phyloP scores from a whole-genome alignment of 352 stramenopile genomes.

The Pythium angustatum region DNA sequence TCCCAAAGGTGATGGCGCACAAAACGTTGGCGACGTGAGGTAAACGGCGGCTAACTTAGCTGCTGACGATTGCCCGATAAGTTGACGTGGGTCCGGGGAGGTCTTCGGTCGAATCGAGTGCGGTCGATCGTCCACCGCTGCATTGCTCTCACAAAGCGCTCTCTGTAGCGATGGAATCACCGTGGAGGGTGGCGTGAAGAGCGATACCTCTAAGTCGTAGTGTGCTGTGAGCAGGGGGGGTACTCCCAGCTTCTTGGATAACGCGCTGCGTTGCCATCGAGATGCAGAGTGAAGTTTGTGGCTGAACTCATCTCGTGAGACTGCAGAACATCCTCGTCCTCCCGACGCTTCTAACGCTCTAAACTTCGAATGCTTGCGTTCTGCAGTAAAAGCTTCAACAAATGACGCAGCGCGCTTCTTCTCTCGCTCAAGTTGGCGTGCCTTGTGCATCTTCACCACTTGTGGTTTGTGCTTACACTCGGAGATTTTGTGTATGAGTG shows the following conservation, averaged over 20 bases:
- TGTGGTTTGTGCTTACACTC: conserved; percentile 38
- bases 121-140: background rate
- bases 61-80: conserved; percentile 16
- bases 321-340: background rate
- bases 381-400: conserved; percentile 32
- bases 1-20: conserved; percentile 47
- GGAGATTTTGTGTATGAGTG: conserved; percentile 43
- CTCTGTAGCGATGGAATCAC: conserved; percentile 8
- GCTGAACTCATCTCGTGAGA: background rate
- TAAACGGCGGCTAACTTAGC: conserved; percentile 35
- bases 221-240: conserved; percentile 37
- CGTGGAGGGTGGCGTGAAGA: background rate
- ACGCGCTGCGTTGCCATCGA: background rate
- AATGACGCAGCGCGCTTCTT: conserved; percentile 39
- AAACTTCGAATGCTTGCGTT: conserved; percentile 9
- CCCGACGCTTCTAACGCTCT: background rate
- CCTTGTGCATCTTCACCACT: conserved; percentile 43
- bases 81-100: conserved; percentile 4
- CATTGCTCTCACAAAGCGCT: background rate
- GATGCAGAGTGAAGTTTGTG: background rate
- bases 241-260: conserved; percentile 4
- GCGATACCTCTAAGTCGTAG: conserved; percentile 28
- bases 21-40: conserved; percentile 36
- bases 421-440: conserved; percentile 35
- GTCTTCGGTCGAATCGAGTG: conserved; percentile 10